These are phyloP conservation scores for Podochytrium sp. DNA, from an alignment of 192 early-diverging fungal genomes.

Conservation along the genomic window DNA sequence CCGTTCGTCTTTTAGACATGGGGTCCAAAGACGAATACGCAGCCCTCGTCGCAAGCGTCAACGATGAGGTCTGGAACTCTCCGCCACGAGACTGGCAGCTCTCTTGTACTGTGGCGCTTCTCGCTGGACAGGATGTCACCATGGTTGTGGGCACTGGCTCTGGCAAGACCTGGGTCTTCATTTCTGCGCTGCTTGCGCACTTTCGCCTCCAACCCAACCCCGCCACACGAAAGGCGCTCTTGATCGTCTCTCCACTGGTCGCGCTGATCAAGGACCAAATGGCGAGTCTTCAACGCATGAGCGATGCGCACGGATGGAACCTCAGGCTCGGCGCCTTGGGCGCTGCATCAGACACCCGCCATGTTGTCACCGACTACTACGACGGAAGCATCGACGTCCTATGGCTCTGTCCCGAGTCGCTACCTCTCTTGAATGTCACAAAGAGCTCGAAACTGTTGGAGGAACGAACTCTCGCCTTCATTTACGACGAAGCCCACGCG, in stretches of 20 bases:
- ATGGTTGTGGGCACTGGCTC: too few relatives aligned
- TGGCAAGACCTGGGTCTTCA: not conserved
- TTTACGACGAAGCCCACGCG: not conserved
- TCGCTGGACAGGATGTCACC: too few relatives aligned
- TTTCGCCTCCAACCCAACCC: not conserved
- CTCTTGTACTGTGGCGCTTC: too few relatives aligned
- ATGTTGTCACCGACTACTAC: not conserved
- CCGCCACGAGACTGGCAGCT: too few relatives aligned
- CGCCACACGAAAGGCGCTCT: not conserved
- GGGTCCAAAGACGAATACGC: too few relatives aligned
- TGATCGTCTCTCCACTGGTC: not conserved
- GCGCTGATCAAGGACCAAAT: not conserved
- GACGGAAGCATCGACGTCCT: not conserved
- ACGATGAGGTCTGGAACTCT: too few relatives aligned
- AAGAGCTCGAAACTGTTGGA: not conserved
- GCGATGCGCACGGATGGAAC: not conserved
- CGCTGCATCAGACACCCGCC: not conserved
- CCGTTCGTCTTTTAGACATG: too few relatives aligned
- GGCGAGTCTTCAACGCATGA: not conserved
- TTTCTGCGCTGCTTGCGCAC: not conserved
- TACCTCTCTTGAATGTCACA: not conserved
- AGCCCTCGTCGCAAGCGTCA: too few relatives aligned
- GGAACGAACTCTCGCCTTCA: not conserved
- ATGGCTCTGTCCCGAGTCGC: not conserved
- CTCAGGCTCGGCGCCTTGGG: not conserved